phyloP scores from a whole-genome alignment of 2,329 filamentous ascomycete species.

The Pseudogymnoascus pannorum region DNA sequence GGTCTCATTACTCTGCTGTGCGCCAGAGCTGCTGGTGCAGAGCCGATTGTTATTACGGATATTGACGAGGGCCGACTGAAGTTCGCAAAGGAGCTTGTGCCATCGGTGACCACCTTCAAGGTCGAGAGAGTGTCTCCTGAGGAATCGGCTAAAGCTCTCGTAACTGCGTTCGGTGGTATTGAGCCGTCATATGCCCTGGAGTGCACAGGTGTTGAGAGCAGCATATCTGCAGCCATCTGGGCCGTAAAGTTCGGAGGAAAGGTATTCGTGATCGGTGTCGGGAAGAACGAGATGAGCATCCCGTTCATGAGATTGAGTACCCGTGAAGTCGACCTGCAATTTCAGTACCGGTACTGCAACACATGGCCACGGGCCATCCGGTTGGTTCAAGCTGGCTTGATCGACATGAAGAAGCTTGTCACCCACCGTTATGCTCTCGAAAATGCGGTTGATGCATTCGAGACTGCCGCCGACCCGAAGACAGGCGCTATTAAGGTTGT shows the following conservation, averaged over 20 bases:
- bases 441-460: constrained; percentile 82
- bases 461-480: constrained; percentile 78
- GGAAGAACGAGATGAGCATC: constrained; percentile 89
- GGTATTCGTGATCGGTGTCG: constrained; percentile 93
- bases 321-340: constrained; percentile 87
- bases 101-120: constrained; percentile 72
- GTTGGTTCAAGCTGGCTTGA: constrained; percentile 73
- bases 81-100: constrained; percentile 79
- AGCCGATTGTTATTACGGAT: constrained; percentile 88
- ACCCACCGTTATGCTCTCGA: constrained; percentile 83
- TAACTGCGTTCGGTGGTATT: constrained; percentile 64
- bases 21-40: constrained; percentile 76
- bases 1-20: constrained; percentile 84
- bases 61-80: constrained; percentile 78
- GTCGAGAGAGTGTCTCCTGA: constrained; percentile 62
- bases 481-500: constrained; percentile 97
- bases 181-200: constrained; percentile 80
- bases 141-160: constrained; percentile 61
- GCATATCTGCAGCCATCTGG: constrained; percentile 79
- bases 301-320: constrained; percentile 92
- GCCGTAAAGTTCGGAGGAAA: constrained; percentile 91
- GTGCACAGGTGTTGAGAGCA: constrained; percentile 91
- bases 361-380: constrained; percentile 93
- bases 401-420: constrained; percentile 74
- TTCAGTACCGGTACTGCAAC: constrained; percentile 95